Conservation (phyloP, 2,329 filamentous ascomycete genomes). For the Pseudocercospora macadamiae region DNA sequence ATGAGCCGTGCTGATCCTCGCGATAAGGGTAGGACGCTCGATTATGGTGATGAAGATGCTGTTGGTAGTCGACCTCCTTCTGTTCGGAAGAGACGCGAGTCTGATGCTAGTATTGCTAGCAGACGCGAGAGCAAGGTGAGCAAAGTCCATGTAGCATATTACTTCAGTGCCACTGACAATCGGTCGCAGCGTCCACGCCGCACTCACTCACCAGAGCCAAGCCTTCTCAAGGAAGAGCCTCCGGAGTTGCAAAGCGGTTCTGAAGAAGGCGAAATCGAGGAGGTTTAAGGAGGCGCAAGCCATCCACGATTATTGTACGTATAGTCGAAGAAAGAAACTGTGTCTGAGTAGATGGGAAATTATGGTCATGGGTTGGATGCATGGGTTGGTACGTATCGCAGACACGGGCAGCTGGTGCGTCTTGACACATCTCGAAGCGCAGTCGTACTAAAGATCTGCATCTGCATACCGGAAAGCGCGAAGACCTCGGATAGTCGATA, state of each 20-base stretch:
- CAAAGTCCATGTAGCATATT: neutral
- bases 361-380: neutral
- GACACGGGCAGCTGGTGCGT: neutral
- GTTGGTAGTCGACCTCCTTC: slow-evolving; percentile 54
- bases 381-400: neutral
- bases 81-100: slow-evolving; percentile 68
- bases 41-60: slow-evolving; percentile 76
- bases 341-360: neutral
- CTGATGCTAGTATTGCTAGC: slow-evolving; percentile 55
- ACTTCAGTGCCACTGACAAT: slow-evolving; percentile 1
- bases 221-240: slow-evolving; percentile 52
- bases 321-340: too few species aligned
- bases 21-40: slow-evolving; percentile 81
- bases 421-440: neutral
- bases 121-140: slow-evolving; percentile 49
- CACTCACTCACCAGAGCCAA: slow-evolving; percentile 29
- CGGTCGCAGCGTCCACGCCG: slow-evolving; percentile 29
- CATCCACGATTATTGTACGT: too few species aligned
- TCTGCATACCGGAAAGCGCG: too few species aligned
- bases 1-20: slow-evolving; percentile 78
- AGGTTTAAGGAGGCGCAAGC: too few species aligned
- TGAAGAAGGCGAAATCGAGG: slow-evolving; percentile 97
- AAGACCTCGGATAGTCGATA: too few species aligned
- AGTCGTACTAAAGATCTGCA: neutral
- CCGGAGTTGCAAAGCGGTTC: slow-evolving; percentile 78